A percentile compares a stretch with the other conserved stretches of the same genome.
Evolutionary conservation across 139 green algal genomes (phyloP).

Genomic region (Tetraselmis striata): DNA sequence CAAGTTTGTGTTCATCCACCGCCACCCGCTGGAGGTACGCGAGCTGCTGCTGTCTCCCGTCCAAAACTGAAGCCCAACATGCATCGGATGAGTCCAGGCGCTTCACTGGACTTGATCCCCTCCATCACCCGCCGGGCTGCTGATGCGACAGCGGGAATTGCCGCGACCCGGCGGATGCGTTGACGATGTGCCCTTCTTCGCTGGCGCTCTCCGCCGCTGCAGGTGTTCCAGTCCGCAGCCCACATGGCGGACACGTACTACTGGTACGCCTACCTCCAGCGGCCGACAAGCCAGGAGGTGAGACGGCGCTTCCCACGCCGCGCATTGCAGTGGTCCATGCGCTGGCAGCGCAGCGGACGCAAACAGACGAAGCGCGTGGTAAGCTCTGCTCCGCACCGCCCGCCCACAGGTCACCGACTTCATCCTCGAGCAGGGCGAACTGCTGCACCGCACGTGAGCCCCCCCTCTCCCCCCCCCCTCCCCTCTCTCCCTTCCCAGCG

Average conservation of each 20-base stretch:
- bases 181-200: no score
- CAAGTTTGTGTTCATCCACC: constrained; percentile 58
- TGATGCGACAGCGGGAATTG: not conserved
- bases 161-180: no score
- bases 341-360: no score
- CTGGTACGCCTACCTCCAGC: constrained; percentile 46
- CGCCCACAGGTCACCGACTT: constrained; percentile 31
- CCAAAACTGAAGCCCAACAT: not conserved
- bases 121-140: not conserved
- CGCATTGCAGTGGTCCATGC: no score
- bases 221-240: constrained; percentile 30
- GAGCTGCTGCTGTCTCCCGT: constrained; percentile 7
- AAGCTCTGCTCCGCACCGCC: not conserved
- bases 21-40: constrained; percentile 41
- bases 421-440: constrained; percentile 44
- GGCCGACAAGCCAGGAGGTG: constrained; percentile 8
- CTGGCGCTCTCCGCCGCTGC: not conserved
- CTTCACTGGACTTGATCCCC: not conserved
- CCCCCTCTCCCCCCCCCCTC: not conserved
- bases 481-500: no score
- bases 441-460: constrained; percentile 22
- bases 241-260: constrained; percentile 56
- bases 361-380: no score
- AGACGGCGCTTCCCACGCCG: not conserved
- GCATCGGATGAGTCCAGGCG: not conserved